A percentile compares a stretch with the other conserved stretches of the same genome.
These are phyloP conservation scores for Nicotiana knightiana DNA, from an alignment of 257 asterid species.

Conservation along the genomic window DNA sequence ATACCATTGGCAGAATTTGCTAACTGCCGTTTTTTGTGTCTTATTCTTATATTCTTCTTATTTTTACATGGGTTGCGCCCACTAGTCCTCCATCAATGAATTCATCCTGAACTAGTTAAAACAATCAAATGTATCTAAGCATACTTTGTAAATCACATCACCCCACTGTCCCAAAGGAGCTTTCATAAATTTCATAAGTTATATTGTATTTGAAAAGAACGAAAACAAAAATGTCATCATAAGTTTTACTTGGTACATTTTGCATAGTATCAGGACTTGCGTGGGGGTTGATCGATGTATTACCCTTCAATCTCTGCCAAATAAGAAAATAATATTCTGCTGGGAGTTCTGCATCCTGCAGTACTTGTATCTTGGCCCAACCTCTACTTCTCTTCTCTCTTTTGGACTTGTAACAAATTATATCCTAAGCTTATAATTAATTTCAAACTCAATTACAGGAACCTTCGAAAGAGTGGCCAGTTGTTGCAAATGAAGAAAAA, in stretches of 20 bases:
- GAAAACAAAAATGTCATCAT: neutral
- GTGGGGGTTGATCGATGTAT: neutral
- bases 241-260: neutral
- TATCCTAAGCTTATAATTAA: neutral
- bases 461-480: conserved; percentile 10
- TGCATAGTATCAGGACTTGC: neutral
- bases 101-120: neutral
- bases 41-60: neutral
- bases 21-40: neutral
- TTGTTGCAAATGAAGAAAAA: conserved; percentile 16
- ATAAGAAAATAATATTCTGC: neutral
- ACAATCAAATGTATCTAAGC: neutral
- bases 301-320: neutral
- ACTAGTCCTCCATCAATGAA: neutral
- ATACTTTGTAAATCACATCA: neutral
- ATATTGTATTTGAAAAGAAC: neutral
- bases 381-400: neutral
- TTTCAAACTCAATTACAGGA: conserved; percentile 14
- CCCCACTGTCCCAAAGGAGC: neutral
- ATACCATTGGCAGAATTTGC: neutral
- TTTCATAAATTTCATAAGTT: neutral
- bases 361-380: neutral
- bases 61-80: neutral
- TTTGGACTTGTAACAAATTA: neutral
- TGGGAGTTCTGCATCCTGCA: neutral